Evolutionary conservation across 2,329 filamentous ascomycete species (phyloP).

Genomic region (Aspergillus brunneoviolaceus): DNA sequence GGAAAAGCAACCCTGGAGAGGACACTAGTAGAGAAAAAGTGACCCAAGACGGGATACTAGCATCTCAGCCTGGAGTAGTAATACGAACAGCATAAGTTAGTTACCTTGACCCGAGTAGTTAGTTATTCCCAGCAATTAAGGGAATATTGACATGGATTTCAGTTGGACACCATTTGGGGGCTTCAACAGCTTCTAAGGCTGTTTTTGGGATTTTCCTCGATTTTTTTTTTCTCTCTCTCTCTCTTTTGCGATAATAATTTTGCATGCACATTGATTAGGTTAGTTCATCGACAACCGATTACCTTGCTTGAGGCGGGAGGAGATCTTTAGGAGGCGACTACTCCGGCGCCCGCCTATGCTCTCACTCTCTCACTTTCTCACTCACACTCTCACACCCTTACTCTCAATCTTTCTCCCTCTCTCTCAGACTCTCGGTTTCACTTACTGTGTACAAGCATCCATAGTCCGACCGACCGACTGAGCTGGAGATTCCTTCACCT

Average conservation of each 20-base stretch:
- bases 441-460: neutral
- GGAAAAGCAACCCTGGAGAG: neutral
- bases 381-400: too few relatives aligned
- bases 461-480: too few relatives aligned
- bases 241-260: neutral
- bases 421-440: neutral
- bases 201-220: too few relatives aligned
- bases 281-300: neutral
- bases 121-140: too few relatives aligned
- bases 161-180: too few relatives aligned
- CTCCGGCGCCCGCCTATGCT: neutral
- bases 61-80: too few relatives aligned
- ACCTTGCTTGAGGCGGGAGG: neutral
- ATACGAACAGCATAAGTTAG: too few relatives aligned
- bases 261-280: too few relatives aligned
- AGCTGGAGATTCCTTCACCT: too few relatives aligned
- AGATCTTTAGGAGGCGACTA: neutral
- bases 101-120: too few relatives aligned
- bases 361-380: neutral
- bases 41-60: neutral
- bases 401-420: neutral
- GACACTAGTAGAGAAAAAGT: neutral
- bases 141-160: too few relatives aligned
- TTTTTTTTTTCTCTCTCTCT: neutral
- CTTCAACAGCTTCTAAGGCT: too few relatives aligned